Percentiles rank a stretch among this genome's conserved stretches.
These are phyloP conservation scores for Candida glucosophila DNA, from an alignment of 1,139 yeast genomes.

Conservation along the genomic window DNA sequence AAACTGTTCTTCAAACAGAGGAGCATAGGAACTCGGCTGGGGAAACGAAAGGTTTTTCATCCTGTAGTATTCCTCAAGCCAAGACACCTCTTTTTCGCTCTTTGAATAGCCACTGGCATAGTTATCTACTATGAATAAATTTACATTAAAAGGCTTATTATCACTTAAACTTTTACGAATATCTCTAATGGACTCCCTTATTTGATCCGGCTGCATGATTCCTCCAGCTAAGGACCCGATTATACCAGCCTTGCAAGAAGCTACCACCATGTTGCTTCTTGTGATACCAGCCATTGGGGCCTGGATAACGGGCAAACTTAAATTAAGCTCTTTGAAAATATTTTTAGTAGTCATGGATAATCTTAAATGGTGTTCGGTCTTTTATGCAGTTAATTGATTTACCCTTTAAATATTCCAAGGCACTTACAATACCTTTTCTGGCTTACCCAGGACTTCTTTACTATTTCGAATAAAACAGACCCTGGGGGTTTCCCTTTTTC, in stretches of 20 bases:
- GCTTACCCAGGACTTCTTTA: no score
- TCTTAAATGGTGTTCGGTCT: no score
- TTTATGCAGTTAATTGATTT: no score
- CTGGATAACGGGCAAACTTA: constrained; percentile 34
- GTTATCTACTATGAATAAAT: constrained; percentile 2
- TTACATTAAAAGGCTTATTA: constrained; percentile 1
- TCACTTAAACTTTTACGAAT: constrained; percentile 1
- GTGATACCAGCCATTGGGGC: constrained; percentile 50
- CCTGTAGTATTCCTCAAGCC: constrained; percentile 1
- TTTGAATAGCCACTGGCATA: constrained; percentile 1
- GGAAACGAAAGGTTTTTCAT: constrained; percentile 1
- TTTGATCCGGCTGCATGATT: constrained; percentile 2
- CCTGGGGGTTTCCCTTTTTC: no score
- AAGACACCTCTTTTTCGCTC: constrained; percentile 1
- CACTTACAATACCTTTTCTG: no score
- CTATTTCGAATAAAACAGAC: no score
- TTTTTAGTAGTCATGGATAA: no score
- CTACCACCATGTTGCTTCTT: constrained; percentile 31
- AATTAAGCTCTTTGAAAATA: no score
- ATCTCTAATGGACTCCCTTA: constrained; percentile 1
- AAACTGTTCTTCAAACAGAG: constrained; percentile 2
- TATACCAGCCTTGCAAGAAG: constrained; percentile 30
- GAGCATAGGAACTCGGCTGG: constrained; percentile 1
- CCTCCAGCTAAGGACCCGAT: constrained; percentile 27
- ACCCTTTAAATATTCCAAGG: no score